Conservation (phyloP, 257 asterid genomes). For the Solanum virginianum region DNA sequence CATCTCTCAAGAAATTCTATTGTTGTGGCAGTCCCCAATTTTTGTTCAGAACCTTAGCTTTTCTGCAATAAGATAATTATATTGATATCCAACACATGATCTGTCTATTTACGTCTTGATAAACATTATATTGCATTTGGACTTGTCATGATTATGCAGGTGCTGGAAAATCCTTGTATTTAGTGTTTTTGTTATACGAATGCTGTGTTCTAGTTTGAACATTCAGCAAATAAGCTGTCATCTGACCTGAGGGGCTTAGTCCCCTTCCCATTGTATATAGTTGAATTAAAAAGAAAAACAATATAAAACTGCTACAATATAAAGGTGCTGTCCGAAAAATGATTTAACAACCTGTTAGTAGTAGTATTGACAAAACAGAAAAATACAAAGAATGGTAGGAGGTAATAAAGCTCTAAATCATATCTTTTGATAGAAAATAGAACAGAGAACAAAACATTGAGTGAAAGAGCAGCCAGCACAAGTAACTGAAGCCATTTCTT, state of each 20-base stretch:
- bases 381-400: background rate
- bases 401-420: background rate
- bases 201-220: background rate
- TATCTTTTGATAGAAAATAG: background rate
- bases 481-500: background rate
- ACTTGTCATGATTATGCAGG: background rate
- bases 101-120: background rate
- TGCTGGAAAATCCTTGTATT: background rate
- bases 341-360: background rate
- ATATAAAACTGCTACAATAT: background rate
- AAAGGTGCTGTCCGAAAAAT: background rate
- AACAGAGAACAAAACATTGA: background rate
- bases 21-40: background rate
- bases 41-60: background rate
- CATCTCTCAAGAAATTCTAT: background rate
- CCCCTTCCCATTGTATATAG: background rate
- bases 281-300: background rate
- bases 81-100: background rate
- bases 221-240: background rate
- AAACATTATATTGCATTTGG: background rate
- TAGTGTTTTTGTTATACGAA: background rate
- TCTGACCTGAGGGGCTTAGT: background rate
- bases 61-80: background rate
- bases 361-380: background rate
- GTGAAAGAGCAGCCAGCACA: background rate